Evolutionary conservation across 768 basidiomycete species (phyloP), one percentile per base, ranked within the genome.

Genomic region (Candolleomyces aberdarensis): DNA sequence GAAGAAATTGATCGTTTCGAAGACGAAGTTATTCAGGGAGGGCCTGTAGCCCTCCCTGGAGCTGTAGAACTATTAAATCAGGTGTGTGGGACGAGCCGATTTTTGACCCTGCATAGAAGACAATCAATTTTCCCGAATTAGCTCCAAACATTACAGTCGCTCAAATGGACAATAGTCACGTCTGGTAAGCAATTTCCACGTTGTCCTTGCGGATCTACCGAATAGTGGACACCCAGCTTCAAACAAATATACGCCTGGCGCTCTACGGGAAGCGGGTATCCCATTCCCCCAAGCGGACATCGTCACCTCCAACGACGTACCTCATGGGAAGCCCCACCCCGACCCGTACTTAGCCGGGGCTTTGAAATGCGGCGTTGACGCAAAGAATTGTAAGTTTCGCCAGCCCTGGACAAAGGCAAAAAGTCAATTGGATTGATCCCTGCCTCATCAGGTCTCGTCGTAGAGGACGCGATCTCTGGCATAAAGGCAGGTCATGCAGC

Each of bases 391-490:
- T 86, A 53, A 59, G 83, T 66, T 17, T 26, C 36, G 32, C 22
- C 31, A 20, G 41, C 51, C 11, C 32, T 4, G 8, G 22, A 54
- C 31, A 36, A 4, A 36, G 22, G 32, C 20, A 50, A n/a, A 20
- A 48, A 22, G 36, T 17, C 50, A 36, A 57, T 22, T 20, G n/a
- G 39, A 22, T 47, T 54, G 43, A 48, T 9, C 46, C 15, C 26
- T 54, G 32, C 26, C 19, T 17, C 9, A 53, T 15, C 64, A 92
- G 91, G 90, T 67, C 78, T 96, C 61, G 94, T 96, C 8, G 80
- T 97, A 3, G 94, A 96, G 67, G 95, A 97, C 67, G 94, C 95
- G 1, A 89, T 93, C 4, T 88, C 91, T 14, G 95, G 95, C 3
- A 74, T 95, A 64, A 78, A 76, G 62, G 81, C 91, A 15, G 93